Conservation (phyloP, 1,139 yeast genomes). For the Pichia cactophila region DNA sequence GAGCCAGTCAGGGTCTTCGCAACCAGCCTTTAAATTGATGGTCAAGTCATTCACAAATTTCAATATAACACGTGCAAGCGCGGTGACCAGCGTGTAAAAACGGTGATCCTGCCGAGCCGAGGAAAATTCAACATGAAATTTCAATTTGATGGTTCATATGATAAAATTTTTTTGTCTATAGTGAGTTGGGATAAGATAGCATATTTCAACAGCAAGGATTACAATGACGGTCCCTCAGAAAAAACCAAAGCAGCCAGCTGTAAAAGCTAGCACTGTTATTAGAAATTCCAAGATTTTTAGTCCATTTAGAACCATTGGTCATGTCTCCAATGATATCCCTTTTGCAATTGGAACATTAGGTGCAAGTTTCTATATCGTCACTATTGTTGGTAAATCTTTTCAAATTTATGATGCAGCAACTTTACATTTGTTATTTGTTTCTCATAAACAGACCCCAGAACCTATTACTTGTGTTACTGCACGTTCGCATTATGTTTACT, state of each 20-base stretch:
- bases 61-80: too few relatives aligned
- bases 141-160: background rate
- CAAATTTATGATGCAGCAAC: constrained; percentile 93
- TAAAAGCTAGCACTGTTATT: background rate
- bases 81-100: too few relatives aligned
- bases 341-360: constrained; percentile 88
- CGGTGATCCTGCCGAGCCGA: background rate
- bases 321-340: constrained; percentile 71
- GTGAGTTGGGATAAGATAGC: background rate
- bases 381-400: constrained; percentile 83
- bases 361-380: constrained; percentile 76
- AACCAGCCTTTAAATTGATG: too few relatives aligned
- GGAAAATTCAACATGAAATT: background rate
- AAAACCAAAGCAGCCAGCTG: constrained; percentile 16
- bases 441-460: constrained; percentile 65
- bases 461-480: constrained; percentile 69
- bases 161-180: background rate
- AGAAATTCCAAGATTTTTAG: constrained; percentile 42
- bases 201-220: background rate
- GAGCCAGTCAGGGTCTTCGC: too few relatives aligned
- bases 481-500: constrained; percentile 79
- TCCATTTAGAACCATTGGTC: constrained; percentile 50
- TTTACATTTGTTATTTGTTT: constrained; percentile 77
- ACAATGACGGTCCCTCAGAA: constrained; percentile 10
- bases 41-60: too few relatives aligned